Percentiles rank a stretch among this genome's conserved stretches.
Evolutionary conservation across 306 rosid species (phyloP).

Genomic region (Gillenia trifoliata): DNA sequence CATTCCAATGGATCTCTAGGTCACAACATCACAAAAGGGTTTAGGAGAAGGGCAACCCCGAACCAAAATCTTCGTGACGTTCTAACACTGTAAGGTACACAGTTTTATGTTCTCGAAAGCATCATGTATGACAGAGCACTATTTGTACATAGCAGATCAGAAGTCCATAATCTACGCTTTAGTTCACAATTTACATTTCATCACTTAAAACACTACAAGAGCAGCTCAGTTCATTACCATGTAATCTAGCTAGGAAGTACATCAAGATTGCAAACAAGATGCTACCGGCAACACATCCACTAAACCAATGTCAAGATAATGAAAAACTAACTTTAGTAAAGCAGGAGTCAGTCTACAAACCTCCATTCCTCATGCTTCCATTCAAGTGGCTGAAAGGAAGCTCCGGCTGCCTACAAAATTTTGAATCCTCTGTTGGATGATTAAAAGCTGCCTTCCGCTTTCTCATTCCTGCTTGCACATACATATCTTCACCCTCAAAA

Average conservation of each 20-base stretch:
- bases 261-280: conserved; percentile 2
- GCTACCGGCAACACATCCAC: conserved; percentile 11
- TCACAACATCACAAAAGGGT: neutral
- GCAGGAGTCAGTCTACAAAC: conserved; percentile 25
- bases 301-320: conserved; percentile 11
- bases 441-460: conserved; percentile 36
- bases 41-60: neutral
- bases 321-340: conserved; percentile 10
- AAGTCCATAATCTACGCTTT: conserved; percentile 11
- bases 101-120: neutral
- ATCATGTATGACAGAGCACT: neutral
- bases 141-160: conserved; percentile 12
- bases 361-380: conserved; percentile 26
- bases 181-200: conserved; percentile 22
- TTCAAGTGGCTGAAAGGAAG: conserved; percentile 14
- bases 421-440: conserved; percentile 18
- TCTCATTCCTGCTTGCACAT: conserved; percentile 20
- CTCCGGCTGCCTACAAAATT: conserved; percentile 34
- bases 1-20: neutral
- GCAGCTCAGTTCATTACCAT: conserved; percentile 15
- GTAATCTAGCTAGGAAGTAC: conserved; percentile 8
- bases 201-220: conserved; percentile 1
- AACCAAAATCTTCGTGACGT: neutral
- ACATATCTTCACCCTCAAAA: conserved; percentile 6
- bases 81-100: no score